Evolutionary conservation across 164 flowering plant genomes (phyloP).

Genomic region (Magnolia sinica): DNA sequence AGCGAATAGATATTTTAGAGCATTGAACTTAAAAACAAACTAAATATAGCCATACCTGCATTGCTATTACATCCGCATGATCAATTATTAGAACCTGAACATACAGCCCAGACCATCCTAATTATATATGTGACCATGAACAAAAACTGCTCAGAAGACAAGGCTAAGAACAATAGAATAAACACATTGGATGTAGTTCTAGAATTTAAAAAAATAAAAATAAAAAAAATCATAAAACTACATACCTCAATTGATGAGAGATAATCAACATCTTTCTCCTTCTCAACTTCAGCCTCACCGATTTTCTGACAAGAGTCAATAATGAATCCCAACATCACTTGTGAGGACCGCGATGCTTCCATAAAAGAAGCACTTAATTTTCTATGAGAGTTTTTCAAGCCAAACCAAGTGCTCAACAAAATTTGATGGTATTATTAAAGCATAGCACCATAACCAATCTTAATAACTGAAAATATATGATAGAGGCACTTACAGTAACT

Average conservation of each 20-base stretch:
- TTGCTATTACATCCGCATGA: constrained; percentile 87
- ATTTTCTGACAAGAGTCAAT: constrained; percentile 54
- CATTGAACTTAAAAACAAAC: neutral
- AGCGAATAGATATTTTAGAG: neutral
- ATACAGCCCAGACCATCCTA: constrained; percentile 2
- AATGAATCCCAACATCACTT: constrained; percentile 4
- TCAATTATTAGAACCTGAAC: constrained; percentile 76
- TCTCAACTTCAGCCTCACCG: constrained; percentile 53
- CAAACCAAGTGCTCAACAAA: neutral
- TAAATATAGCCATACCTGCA: constrained; percentile 63
- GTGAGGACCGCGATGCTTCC: neutral
- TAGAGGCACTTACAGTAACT: constrained; percentile 40
- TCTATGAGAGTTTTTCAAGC: neutral
- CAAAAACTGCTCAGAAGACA: neutral
- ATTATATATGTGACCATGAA: neutral
- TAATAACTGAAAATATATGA: neutral
- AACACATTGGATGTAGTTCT: neutral
- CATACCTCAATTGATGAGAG: constrained; percentile 95
- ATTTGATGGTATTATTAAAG: neutral
- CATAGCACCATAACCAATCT: neutral
- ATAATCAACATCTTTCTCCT: constrained; percentile 83
- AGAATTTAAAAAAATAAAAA: neutral
- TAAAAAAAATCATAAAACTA: neutral
- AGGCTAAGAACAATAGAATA: neutral
- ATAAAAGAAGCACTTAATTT: neutral